Conservation (phyloP, 345 rosid species). For the Hypericum perforatum region DNA sequence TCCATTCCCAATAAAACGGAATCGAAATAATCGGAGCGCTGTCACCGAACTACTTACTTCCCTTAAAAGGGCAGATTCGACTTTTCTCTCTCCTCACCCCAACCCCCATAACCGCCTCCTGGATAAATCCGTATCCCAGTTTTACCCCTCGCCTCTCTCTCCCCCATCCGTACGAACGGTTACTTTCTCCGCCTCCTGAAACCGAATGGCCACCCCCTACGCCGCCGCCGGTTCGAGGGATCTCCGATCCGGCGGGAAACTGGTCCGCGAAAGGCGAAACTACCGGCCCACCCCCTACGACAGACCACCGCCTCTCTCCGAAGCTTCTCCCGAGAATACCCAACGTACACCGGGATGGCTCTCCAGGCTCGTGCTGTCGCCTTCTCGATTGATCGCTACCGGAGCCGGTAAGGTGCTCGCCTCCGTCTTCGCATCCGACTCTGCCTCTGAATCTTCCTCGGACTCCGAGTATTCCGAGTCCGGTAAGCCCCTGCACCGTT, state of each 20-base stretch:
- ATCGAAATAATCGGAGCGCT: too few species aligned
- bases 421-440: conserved; percentile 54
- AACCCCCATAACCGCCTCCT: too few species aligned
- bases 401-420: conserved; percentile 64
- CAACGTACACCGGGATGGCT: conserved; percentile 78
- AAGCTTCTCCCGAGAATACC: conserved; percentile 12
- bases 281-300: conserved; percentile 55
- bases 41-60: too few species aligned
- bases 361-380: conserved; percentile 56
- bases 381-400: conserved; percentile 65
- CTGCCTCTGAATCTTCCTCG: conserved; percentile 46
- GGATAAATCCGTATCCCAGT: too few species aligned
- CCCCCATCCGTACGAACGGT: too few species aligned
- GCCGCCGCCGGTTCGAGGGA: conserved; percentile 10
- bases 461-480: conserved; percentile 38
- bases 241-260: conserved; percentile 56
- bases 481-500: conserved; percentile 17
- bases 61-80: too few species aligned
- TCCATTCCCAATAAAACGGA: too few species aligned
- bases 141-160: too few species aligned
- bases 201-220: conserved; percentile 15
- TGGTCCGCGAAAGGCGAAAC: conserved; percentile 46
- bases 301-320: conserved; percentile 27
- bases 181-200: background rate
- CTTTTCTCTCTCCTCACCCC: too few species aligned